Conservation (phyloP, 148 eudicot species). For the Arbutus unedo region DNA sequence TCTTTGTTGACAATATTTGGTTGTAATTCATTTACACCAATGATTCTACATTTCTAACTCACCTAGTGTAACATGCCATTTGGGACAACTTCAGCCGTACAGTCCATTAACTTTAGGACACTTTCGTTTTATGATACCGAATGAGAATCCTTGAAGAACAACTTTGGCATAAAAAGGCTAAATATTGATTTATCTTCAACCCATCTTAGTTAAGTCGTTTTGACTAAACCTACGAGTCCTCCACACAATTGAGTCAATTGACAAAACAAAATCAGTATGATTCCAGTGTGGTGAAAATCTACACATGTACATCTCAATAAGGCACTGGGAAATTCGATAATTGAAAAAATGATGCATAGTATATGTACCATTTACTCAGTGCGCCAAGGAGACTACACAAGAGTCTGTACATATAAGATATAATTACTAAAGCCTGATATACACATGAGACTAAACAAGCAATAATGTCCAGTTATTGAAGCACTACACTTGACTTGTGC, state of each 20-base stretch:
- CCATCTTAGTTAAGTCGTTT: neutral
- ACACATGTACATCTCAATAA: neutral
- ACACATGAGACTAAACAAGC: neutral
- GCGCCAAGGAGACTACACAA: neutral
- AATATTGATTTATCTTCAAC: constrained; percentile 3
- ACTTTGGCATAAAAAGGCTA: neutral
- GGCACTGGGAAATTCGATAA: neutral
- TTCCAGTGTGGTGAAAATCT: neutral
- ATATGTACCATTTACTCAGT: neutral
- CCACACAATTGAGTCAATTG: neutral
- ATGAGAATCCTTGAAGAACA: neutral
- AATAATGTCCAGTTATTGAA: neutral
- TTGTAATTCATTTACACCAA: neutral
- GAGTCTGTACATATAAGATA: neutral
- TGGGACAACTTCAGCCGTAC: neutral
- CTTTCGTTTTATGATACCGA: neutral
- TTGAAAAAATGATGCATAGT: neutral
- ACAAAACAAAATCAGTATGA: neutral
- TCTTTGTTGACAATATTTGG: neutral
- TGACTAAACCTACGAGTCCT: neutral
- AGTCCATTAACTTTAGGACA: neutral
- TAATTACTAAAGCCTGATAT: neutral
- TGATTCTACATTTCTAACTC: neutral
- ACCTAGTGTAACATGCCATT: no score
- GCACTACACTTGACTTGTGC: neutral